Evolutionary conservation across 352 stramenopile species (phyloP).

Genomic region (Phytophthora pistaciae): DNA sequence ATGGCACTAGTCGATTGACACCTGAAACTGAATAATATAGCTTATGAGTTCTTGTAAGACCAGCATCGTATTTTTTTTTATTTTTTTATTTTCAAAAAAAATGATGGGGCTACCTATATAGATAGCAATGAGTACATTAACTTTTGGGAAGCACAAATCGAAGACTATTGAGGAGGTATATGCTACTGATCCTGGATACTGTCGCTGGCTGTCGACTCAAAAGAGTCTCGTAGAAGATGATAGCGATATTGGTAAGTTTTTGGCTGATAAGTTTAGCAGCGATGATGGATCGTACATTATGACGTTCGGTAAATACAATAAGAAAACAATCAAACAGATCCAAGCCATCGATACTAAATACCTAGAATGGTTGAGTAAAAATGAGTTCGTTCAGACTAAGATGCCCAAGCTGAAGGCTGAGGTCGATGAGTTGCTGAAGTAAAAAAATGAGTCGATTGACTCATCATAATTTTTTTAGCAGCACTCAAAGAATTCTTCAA

Average conservation of each 20-base stretch:
- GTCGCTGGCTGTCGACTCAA: slow-evolving; percentile 14
- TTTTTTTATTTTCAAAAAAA: slow-evolving; percentile 8
- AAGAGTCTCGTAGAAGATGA: slow-evolving; percentile 5
- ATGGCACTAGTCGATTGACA: too few relatives aligned
- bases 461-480: not conserved
- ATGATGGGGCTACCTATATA: slow-evolving; percentile 9
- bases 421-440: slow-evolving; percentile 4
- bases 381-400: slow-evolving; percentile 1
- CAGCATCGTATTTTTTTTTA: slow-evolving; percentile 2
- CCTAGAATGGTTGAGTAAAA: not conserved
- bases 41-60: not conserved
- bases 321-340: slow-evolving; percentile 13
- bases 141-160: slow-evolving; percentile 13
- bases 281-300: slow-evolving; percentile 3
- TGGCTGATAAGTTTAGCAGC: not conserved
- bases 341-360: slow-evolving; percentile 2
- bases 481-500: too few relatives aligned
- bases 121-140: slow-evolving; percentile 17
- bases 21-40: too few relatives aligned
- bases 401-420: slow-evolving; percentile 4
- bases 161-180: slow-evolving; percentile 19
- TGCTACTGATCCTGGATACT: slow-evolving; percentile 12
- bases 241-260: slow-evolving; percentile 12
- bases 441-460: not conserved
- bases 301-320: slow-evolving; percentile 1